These are phyloP conservation scores for Glaciozyma martinii DNA, from an alignment of 768 basidiomycete species.

Conservation along the genomic window DNA sequence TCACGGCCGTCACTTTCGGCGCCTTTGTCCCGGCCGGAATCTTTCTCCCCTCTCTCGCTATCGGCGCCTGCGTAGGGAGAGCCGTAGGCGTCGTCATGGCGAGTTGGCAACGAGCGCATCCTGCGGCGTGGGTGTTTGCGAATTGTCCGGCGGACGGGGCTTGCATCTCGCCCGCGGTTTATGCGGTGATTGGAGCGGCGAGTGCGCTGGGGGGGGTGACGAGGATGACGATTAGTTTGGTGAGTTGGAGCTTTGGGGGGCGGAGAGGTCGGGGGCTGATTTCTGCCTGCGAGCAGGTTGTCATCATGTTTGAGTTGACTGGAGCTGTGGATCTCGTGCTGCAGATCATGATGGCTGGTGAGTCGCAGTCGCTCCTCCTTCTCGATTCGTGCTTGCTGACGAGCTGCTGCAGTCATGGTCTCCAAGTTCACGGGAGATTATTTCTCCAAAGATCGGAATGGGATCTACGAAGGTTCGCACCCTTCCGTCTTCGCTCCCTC, in stretches of 20 bases:
- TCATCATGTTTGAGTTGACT: conserved; percentile 81
- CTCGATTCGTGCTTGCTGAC: conserved; percentile 49
- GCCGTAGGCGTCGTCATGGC: conserved; percentile 74
- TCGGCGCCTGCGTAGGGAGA: conserved; percentile 87
- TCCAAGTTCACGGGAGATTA: conserved; percentile 75
- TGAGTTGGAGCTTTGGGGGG: neutral
- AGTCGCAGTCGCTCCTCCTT: conserved; percentile 66
- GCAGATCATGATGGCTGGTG: conserved; percentile 34
- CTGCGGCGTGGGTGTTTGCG: conserved; percentile 54
- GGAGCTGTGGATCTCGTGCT: conserved; percentile 85
- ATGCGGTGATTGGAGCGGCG: conserved; percentile 60
- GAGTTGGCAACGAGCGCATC: conserved; percentile 58
- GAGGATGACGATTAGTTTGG: conserved; percentile 74
- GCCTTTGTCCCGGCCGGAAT: conserved; percentile 73
- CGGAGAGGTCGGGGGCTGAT: neutral
- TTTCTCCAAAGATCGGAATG: conserved; percentile 63
- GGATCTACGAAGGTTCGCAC: conserved; percentile 86
- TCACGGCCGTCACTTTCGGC: conserved; percentile 65
- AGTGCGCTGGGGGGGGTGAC: conserved; percentile 93
- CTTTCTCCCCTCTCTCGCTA: conserved; percentile 81
- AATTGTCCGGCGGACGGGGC: conserved; percentile 48
- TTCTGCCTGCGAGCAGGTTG: conserved; percentile 79
- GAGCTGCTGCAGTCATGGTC: conserved; percentile 81
- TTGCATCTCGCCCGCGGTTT: conserved; percentile 76
- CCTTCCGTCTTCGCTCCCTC: too few species aligned